Evolutionary conservation across 2,329 filamentous ascomycete genomes (phyloP).

Genomic region (Phyllosticta citribraziliensis): DNA sequence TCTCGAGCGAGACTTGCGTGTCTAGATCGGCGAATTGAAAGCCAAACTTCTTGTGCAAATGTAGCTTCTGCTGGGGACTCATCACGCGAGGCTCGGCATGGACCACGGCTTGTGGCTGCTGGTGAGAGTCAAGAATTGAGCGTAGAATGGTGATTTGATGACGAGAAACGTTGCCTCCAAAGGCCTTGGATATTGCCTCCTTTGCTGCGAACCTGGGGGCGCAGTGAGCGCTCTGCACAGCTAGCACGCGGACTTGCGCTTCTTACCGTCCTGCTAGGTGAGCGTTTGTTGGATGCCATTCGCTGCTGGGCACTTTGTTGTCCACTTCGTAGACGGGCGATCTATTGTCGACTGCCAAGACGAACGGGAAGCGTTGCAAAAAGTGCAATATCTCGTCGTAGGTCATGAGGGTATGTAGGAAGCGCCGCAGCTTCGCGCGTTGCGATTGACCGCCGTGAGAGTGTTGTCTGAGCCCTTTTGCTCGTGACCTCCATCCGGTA

Average conservation of each 20-base stretch:
- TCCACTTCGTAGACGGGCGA: neutral
- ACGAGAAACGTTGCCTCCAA: constrained; percentile 25
- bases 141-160: neutral
- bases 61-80: constrained; percentile 19
- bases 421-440: neutral
- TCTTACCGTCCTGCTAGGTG: constrained; percentile 29
- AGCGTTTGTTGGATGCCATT: constrained; percentile 5
- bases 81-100: constrained; percentile 12
- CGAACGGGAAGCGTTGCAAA: neutral
- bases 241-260: neutral
- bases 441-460: neutral
- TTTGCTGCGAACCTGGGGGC: constrained; percentile 40
- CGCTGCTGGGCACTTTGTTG: neutral
- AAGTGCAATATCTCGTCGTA: constrained; percentile 6
- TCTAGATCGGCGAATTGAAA: neutral
- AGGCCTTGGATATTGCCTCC: constrained; percentile 40
- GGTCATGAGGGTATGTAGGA: neutral
- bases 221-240: neutral
- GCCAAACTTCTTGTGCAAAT: constrained; percentile 10
- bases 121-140: neutral
- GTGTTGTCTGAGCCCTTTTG: neutral
- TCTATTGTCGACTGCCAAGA: neutral
- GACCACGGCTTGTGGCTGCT: constrained; percentile 9
- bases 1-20: neutral
- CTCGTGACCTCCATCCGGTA: neutral